Conservation (phyloP, 1,284 basidiomycete genomes). For the Microbotryum violaceum region DNA sequence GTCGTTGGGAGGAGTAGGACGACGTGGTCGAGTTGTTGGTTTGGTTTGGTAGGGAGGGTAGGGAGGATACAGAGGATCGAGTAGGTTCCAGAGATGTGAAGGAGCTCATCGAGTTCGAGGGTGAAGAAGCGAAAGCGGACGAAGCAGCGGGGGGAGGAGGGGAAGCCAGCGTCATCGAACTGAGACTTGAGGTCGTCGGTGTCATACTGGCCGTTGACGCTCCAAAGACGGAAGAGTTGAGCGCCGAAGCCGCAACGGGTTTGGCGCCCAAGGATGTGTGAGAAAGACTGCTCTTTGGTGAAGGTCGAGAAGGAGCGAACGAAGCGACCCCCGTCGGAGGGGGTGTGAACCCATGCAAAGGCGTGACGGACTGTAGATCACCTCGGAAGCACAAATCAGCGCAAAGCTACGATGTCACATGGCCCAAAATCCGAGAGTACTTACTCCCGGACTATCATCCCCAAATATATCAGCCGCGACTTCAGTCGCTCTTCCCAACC, state of each 20-base stretch:
- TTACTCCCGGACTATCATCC: conserved; percentile 26
- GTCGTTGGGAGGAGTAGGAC: background rate
- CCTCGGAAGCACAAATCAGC: background rate
- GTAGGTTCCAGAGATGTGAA: conserved; percentile 9
- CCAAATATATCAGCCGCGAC: conserved; percentile 27
- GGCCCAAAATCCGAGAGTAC: background rate
- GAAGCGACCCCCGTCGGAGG: background rate
- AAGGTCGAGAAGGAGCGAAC: conserved; percentile 12
- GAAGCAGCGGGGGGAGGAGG: background rate
- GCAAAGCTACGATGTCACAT: background rate
- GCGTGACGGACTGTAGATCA: conserved; percentile 17
- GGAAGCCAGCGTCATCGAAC: conserved; percentile 19
- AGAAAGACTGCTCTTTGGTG: conserved; percentile 23
- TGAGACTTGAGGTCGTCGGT: background rate
- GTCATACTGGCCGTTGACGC: background rate
- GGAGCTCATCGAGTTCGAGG: background rate
- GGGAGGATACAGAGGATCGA: conserved; percentile 7
- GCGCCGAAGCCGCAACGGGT: conserved; percentile 44
- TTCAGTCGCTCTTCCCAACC: conserved; percentile 11
- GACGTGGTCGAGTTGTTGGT: background rate
- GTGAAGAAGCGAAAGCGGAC: conserved; percentile 5
- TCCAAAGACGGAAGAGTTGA: conserved; percentile 42
- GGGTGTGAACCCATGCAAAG: background rate
- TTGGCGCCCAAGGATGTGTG: conserved; percentile 33
- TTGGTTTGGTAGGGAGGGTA: background rate